Base-by-base conservation (phyloP, 352 stramenopile genomes). In the Globisporangium iwayamae region DNA sequence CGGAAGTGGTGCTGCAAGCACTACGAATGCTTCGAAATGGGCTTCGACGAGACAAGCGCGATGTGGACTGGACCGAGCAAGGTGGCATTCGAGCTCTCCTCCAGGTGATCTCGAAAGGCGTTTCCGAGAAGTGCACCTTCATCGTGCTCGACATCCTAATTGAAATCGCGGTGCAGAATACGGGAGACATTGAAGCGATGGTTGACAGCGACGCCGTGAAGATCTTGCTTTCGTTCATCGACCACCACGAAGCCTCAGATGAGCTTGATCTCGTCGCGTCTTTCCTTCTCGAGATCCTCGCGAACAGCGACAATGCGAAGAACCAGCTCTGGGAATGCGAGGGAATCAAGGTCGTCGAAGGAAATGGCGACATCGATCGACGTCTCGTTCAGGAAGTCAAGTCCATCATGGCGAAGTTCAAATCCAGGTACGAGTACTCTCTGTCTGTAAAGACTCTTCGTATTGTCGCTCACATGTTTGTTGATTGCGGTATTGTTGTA, bases 371-470 rank as follows among this genome's bases (percentile, higher is more conserved):
- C 8, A 75, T 87, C 41, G 67, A 87, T 47, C 72, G 72, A 20
- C 75, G 78, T 20, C 69, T 87, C 22, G 73, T 87, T 2, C 78
- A 87, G 62, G 78, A 87, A 54, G 64, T 87, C n/a, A 87, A 87
- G 52, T 74, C 71, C n/a, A 83, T 75, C 38, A 73, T 87, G 61
- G 78, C 75, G 20, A 87, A 87, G 51, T 85, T 76, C 47, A 87
- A 87, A 60, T 69, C 75, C 11, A 67, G 62, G 66, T 74, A 30
- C 36, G 45, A 4, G 4, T 28, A 28, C 11, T 38, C 3, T 56
- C 6, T 20, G 8, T n/a, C 45, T 20, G 2, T 2, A n/a, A 4
- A 4, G 14, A n/a, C 1, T 16, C 16, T 22, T 36, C 20, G 18
- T 34, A 25, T 59, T 14, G 11, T n/a, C n/a, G 14, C 30, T 45